Percentiles rank a stretch among this genome's conserved stretches.
These are phyloP conservation scores for Globisporangium paroecandrum DNA, from an alignment of 352 stramenopile species.

Conservation along the genomic window DNA sequence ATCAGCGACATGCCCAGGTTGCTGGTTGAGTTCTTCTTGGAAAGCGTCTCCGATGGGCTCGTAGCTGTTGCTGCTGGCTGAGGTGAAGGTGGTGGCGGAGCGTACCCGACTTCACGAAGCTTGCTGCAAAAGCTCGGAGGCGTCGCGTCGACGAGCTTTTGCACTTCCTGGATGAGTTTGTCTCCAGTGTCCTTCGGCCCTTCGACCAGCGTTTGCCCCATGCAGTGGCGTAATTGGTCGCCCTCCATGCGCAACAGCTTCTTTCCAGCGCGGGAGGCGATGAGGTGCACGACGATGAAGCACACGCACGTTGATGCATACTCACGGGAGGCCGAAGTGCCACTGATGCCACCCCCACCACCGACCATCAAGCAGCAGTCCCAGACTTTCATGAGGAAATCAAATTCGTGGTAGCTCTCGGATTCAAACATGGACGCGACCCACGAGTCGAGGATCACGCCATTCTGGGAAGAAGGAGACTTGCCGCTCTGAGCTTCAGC, in stretches of 20 bases:
- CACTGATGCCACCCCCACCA: not conserved
- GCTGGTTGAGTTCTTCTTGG: conserved; percentile 10
- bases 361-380: conserved; percentile 62
- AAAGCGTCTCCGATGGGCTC: not conserved
- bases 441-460: conserved; percentile 62
- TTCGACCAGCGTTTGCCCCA: conserved; percentile 54
- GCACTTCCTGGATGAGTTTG: conserved; percentile 38
- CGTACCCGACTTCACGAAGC: conserved; percentile 41
- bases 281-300: conserved; percentile 47
- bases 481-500: conserved; percentile 16
- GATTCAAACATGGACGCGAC: conserved; percentile 75
- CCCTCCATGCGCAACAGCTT: conserved; percentile 66
- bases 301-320: conserved; percentile 37
- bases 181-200: conserved; percentile 34
- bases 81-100: not conserved
- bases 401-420: conserved; percentile 38
- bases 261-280: conserved; percentile 42
- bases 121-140: conserved; percentile 55
- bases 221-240: conserved; percentile 68
- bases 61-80: not conserved
- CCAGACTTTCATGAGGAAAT: conserved; percentile 64
- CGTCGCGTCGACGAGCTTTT: conserved; percentile 56
- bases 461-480: not conserved
- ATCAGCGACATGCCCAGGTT: conserved; percentile 49
- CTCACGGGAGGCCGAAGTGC: conserved; percentile 13